phyloP scores from a whole-genome alignment of 2,329 filamentous ascomycete species.

The Berkeleyomyces basicola region DNA sequence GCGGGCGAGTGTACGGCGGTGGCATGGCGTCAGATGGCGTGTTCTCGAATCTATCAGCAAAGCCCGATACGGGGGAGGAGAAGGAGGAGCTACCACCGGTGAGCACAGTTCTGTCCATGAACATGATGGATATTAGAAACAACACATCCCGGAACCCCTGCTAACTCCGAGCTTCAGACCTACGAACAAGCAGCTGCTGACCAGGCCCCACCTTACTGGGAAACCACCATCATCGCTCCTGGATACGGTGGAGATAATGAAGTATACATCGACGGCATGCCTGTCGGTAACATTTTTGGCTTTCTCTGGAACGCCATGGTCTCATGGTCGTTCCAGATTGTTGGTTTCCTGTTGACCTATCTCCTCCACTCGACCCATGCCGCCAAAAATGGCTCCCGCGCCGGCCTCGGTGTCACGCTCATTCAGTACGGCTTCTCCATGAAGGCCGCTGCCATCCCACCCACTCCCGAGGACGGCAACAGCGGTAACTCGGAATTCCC shows the following conservation, averaged over 20 bases:
- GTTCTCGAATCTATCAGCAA: slow-evolving; percentile 85
- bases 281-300: slow-evolving; percentile 73
- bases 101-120: slow-evolving; percentile 26
- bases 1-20: slow-evolving; percentile 42
- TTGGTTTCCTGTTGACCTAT: slow-evolving; percentile 95
- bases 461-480: slow-evolving; percentile 28
- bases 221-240: slow-evolving; percentile 91
- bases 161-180: slow-evolving; percentile 37
- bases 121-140: not conserved
- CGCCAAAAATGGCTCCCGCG: slow-evolving; percentile 90
- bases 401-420: slow-evolving; percentile 83
- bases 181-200: slow-evolving; percentile 98
- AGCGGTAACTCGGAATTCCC: slow-evolving; percentile 41
- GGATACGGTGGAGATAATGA: slow-evolving; percentile 82
- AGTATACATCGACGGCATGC: slow-evolving; percentile 91
- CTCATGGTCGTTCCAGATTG: slow-evolving; percentile 89
- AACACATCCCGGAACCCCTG: too few species aligned
- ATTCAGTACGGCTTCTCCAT: slow-evolving; percentile 97
- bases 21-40: slow-evolving; percentile 81
- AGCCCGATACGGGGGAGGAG: slow-evolving; percentile 59
- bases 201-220: slow-evolving; percentile 94
- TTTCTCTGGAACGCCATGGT: slow-evolving; percentile 94
- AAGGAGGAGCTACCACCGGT: slow-evolving; percentile 87
- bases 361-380: slow-evolving; percentile 95
- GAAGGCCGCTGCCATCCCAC: slow-evolving; percentile 43